These are phyloP conservation scores for Iberis pinnata DNA, from an alignment of 345 rosid species.

Conservation along the genomic window DNA sequence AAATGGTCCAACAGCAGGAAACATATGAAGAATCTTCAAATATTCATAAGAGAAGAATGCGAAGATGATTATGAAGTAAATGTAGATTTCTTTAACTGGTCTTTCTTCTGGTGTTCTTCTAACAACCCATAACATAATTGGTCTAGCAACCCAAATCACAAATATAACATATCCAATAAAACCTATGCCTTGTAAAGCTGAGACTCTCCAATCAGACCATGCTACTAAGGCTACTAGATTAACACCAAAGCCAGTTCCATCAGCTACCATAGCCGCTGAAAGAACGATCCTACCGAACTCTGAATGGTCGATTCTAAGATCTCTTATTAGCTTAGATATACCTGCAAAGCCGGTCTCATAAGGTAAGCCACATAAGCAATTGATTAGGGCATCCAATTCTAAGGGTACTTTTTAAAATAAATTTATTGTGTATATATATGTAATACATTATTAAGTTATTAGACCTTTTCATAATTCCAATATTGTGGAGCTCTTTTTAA, in stretches of 20 bases:
- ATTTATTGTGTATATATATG: too few relatives aligned
- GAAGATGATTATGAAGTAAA: conserved; percentile 24
- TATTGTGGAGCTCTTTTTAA: too few relatives aligned
- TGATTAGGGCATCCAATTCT: too few relatives aligned
- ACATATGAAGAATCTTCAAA: conserved; percentile 7
- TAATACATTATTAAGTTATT: too few relatives aligned
- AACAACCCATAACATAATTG: conserved; percentile 23
- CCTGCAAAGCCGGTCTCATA: too few relatives aligned
- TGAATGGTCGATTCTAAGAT: conserved; percentile 40
- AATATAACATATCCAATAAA: background rate
- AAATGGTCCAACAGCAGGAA: conserved; percentile 33
- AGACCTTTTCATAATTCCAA: too few relatives aligned
- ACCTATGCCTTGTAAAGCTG: background rate
- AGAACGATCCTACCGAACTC: conserved; percentile 43
- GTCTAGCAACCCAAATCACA: conserved; percentile 19
- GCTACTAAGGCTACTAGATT: conserved; percentile 16
- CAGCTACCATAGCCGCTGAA: conserved; percentile 35
- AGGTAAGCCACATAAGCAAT: too few relatives aligned
- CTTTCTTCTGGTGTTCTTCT: conserved; percentile 29
- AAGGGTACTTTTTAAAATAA: too few relatives aligned
- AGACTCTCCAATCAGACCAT: conserved; percentile 25
- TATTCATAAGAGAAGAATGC: conserved; percentile 15
- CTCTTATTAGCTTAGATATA: conserved; percentile 37
- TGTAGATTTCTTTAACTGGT: conserved; percentile 17
- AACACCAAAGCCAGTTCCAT: conserved; percentile 19